phyloP scores from a whole-genome alignment of 2,329 filamentous ascomycete genomes.

The Xylaria sp. region DNA sequence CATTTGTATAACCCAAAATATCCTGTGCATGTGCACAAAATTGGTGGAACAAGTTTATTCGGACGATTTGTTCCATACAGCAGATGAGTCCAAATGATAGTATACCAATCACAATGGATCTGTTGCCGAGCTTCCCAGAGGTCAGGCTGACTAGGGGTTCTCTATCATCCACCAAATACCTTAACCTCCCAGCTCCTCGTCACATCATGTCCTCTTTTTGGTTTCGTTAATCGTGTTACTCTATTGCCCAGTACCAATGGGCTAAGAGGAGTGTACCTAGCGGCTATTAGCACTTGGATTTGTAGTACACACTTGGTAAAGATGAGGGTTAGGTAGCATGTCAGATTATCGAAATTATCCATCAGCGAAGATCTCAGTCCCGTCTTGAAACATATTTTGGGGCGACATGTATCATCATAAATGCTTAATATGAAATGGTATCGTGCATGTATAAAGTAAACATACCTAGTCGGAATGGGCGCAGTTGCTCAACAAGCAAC shows the following conservation, averaged over 20 bases:
- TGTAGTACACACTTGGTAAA: background rate
- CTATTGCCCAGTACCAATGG: background rate
- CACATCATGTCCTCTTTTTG: background rate
- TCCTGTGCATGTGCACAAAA: background rate
- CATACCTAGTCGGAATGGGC: slow-evolving; percentile 33
- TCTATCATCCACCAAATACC: background rate
- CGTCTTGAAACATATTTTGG: slow-evolving; percentile 52
- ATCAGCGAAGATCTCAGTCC: slow-evolving; percentile 51
- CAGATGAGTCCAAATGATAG: background rate
- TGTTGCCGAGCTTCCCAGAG: background rate
- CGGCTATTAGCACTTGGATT: slow-evolving; percentile 3
- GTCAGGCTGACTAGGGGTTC: background rate
- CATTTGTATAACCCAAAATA: too few species aligned
- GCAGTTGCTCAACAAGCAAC: slow-evolving; percentile 46
- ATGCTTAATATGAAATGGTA: slow-evolving; percentile 20
- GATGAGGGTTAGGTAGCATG: background rate
- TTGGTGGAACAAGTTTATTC: background rate
- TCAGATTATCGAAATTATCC: slow-evolving; percentile 42
- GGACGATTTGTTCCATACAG: background rate
- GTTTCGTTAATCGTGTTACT: background rate
- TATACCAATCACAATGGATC: background rate
- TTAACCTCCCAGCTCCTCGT: background rate
- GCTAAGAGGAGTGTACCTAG: background rate
- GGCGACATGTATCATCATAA: slow-evolving; percentile 48
- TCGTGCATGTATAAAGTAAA: background rate